These are phyloP conservation scores for Iris macrosiphon DNA, from an alignment of 106 monocot genomes.

Conservation along the genomic window DNA sequence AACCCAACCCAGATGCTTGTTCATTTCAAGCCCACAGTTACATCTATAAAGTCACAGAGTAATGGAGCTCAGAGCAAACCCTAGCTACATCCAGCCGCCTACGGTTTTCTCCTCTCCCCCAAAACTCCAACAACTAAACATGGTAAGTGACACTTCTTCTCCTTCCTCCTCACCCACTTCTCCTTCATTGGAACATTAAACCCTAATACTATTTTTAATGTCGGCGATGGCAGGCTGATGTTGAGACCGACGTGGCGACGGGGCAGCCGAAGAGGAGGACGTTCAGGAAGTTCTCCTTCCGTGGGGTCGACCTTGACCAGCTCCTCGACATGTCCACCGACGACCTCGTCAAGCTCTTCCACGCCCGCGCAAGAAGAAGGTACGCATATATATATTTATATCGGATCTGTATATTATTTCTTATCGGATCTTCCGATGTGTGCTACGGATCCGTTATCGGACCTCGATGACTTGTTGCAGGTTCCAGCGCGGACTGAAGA, in stretches of 20 bases:
- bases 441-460: too few species aligned
- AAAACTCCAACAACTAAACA: too few species aligned
- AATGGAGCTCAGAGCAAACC: too few species aligned
- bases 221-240: constrained; percentile 38
- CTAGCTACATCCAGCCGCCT: too few species aligned
- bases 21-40: too few species aligned
- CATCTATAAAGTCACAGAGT: too few species aligned
- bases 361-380: constrained; percentile 56
- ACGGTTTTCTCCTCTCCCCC: too few species aligned
- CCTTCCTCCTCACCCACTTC: not conserved
- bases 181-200: not conserved
- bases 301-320: constrained; percentile 52
- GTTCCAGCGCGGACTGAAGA: constrained; percentile 74
- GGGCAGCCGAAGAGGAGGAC: constrained; percentile 40
- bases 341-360: constrained; percentile 56
- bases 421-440: too few species aligned
- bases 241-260: constrained; percentile 14
- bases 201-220: not conserved
- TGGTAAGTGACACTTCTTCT: too few species aligned
- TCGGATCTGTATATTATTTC: too few species aligned
- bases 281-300: constrained; percentile 49
- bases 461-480: constrained; percentile 16
- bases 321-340: constrained; percentile 60
- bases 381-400: too few species aligned
- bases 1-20: too few species aligned